Percentiles rank a stretch among this genome's conserved stretches.
Conservation (phyloP, 495 filamentous ascomycete species). For the Hyaloscypha bicolor region DNA sequence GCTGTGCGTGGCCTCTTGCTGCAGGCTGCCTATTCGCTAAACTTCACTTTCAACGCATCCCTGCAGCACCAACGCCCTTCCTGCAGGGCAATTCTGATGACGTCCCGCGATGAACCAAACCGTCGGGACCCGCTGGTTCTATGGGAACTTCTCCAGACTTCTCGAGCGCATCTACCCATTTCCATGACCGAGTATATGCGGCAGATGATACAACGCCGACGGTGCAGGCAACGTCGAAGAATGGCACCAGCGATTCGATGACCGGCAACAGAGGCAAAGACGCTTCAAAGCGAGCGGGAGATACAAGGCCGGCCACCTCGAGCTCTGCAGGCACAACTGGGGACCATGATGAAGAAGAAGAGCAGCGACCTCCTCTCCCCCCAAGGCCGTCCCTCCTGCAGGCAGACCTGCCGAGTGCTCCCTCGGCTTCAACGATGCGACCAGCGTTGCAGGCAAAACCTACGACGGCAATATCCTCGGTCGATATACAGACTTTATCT, state of each 20-base stretch:
- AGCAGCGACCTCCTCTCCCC: constrained; percentile 64
- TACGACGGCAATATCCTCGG: constrained; percentile 79
- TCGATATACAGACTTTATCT: constrained; percentile 74
- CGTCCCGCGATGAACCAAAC: not conserved
- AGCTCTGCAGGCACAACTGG: not conserved
- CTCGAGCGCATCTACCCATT: not conserved
- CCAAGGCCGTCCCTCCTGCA: constrained; percentile 57
- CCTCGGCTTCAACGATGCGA: constrained; percentile 31
- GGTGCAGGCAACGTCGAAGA: constrained; percentile 19
- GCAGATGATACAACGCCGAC: constrained; percentile 3
- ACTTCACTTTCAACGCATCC: not conserved
- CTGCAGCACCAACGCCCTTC: not conserved
- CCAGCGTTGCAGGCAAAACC: constrained; percentile 67
- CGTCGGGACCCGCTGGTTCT: not conserved
- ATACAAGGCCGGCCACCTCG: not conserved
- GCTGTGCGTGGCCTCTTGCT: constrained; percentile 22
- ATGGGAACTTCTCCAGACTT: constrained; percentile 20
- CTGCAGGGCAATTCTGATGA: constrained; percentile 6
- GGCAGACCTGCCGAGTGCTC: constrained; percentile 23
- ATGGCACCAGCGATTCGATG: constrained; percentile 23
- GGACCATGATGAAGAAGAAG: constrained; percentile 33
- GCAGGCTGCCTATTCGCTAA: constrained; percentile 16
- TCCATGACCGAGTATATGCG: constrained; percentile 20
- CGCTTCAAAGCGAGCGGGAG: constrained; percentile 9
- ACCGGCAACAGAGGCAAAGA: constrained; percentile 13